phyloP scores from a whole-genome alignment of 164 flowering plant species.

The Vitis vinifera region DNA sequence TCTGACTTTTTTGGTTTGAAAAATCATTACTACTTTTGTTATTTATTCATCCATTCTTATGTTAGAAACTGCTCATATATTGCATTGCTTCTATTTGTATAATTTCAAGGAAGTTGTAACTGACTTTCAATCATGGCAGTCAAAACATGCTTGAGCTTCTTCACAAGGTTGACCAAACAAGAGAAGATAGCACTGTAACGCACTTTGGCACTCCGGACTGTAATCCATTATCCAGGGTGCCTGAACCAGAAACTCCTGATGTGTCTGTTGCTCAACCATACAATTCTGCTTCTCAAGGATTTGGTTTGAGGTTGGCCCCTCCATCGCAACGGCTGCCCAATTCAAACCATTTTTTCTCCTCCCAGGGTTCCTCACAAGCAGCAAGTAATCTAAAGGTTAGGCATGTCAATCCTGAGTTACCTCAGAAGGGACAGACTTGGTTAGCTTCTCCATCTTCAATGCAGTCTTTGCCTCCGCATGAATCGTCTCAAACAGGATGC shows the following conservation, averaged over 20 bases:
- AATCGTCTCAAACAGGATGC: background rate
- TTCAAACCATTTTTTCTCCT: background rate
- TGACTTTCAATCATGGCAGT: background rate
- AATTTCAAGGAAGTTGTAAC: background rate
- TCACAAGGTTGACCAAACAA: conserved; percentile 8
- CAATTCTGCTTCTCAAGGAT: conserved; percentile 14
- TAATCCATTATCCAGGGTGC: conserved; percentile 3
- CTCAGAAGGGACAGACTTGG: background rate
- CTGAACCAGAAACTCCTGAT: conserved; percentile 8
- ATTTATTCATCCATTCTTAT: too few relatives aligned
- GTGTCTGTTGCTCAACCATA: background rate
- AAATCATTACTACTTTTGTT: background rate
- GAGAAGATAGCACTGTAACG: conserved; percentile 2
- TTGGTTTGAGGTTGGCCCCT: conserved; percentile 16
- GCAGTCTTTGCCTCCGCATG: background rate
- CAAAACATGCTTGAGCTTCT: conserved; percentile 19
- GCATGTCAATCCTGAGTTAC: background rate
- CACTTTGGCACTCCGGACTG: background rate
- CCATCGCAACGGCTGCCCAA: conserved; percentile 6
- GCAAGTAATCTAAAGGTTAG: conserved; percentile 5
- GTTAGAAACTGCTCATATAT: background rate
- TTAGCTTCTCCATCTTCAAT: background rate
- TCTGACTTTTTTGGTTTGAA: background rate
- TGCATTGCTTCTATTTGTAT: background rate
- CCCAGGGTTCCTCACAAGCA: conserved; percentile 4